These are phyloP conservation scores for Penicillium crystallinum DNA, from an alignment of 495 filamentous ascomycete genomes.

Conservation along the genomic window DNA sequence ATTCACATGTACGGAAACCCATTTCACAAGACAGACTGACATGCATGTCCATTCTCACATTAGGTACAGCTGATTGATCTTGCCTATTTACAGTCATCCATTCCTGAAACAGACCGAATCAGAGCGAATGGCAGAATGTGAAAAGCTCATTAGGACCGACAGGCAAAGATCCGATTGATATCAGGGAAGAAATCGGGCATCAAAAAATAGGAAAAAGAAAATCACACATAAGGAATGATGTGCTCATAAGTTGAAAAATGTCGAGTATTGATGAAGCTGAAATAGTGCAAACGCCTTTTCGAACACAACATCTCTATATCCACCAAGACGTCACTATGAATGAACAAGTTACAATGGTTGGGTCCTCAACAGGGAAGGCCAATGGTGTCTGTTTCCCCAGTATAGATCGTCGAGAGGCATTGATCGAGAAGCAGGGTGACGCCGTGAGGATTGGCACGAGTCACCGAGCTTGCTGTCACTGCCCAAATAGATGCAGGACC, in stretches of 20 bases:
- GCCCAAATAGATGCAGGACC: neutral
- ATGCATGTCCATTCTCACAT: slow-evolving; percentile 32
- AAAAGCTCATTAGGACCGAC: neutral
- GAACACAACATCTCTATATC: slow-evolving; percentile 6
- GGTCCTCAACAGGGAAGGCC: neutral
- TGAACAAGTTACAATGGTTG: neutral
- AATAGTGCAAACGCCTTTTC: slow-evolving; percentile 23
- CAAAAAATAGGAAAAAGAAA: slow-evolving; percentile 3
- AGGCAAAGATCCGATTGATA: neutral
- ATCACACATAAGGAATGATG: slow-evolving; percentile 11
- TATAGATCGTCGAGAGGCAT: neutral
- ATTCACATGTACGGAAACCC: too few relatives aligned
- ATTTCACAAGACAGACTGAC: slow-evolving; percentile 5
- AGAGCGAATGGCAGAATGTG: slow-evolving; percentile 4
- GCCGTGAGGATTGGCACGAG: neutral
- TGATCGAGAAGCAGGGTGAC: neutral
- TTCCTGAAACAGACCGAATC: slow-evolving; percentile 5
- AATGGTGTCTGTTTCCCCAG: neutral
- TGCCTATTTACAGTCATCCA: slow-evolving; percentile 18
- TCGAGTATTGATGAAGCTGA: slow-evolving; percentile 14
- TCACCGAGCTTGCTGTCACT: neutral
- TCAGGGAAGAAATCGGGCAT: slow-evolving; percentile 2
- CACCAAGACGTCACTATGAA: neutral
- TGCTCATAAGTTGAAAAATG: slow-evolving; percentile 4
- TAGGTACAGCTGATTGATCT: slow-evolving; percentile 26